Evolutionary conservation across 129 eudicot species (phyloP), one percentile per base, ranked within the genome.

Genomic region (Heracleum sosnowskyi): DNA sequence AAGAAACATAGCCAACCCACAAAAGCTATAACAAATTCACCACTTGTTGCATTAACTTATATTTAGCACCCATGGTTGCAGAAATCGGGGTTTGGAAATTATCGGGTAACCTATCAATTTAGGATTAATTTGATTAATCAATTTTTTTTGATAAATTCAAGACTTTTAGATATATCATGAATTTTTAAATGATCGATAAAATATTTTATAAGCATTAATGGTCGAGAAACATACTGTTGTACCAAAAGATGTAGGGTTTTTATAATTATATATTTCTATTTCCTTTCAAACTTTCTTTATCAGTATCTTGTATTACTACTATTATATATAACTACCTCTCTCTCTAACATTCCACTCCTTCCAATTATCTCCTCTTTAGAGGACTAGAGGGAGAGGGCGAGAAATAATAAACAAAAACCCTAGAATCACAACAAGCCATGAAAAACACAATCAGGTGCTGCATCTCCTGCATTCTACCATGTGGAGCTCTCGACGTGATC

Each of bases 381-480:
- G 73, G 77, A 79, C 31, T 55, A 40, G 47, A 77, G 87, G 35
- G 71, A 68, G 64, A 60, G 40, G 44, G 53, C 55, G 46, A 79
- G 63, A 74, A 77, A 39, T 13, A 40, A 3, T 18, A 39, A 26
- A 36, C 17, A 10, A 68, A 33, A 36, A 69, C 74, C 45, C 74
- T 34, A 69, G 42, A 57, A 9, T 34, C 15, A 35, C 7, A 22
- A 62, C 33, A 26, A 71, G 83, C 74, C 77, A 89, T 93, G 97
- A 91, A 76, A 82, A 87, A 88, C 83, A 77, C 89, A 42, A 88
- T 93, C 36, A 91, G 93, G 81, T 93, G 98, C 79, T 93, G 95
- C 88, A 89, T 93, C 76, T 93, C 98, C 51, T 93, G 98, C 91
- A 93, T 93, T 82, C 89, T 93, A 76, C 98, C 98, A 5, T 93